phyloP scores from a whole-genome alignment of 2,329 filamentous ascomycete genomes.

The Aspergillus aculeatinus region DNA sequence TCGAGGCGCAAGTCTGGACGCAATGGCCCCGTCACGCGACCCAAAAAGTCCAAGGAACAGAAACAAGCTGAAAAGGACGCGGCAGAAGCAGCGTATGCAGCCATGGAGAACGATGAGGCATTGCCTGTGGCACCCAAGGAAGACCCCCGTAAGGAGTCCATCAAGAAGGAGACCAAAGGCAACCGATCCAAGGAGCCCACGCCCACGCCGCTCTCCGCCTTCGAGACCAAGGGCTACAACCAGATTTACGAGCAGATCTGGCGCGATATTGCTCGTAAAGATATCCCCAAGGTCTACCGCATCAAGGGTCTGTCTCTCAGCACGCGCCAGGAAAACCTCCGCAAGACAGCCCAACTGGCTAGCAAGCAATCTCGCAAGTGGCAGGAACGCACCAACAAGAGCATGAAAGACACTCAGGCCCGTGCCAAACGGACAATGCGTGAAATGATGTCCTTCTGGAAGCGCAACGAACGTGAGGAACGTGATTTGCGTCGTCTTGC shows the following conservation, averaged over 20 bases:
- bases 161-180: constrained; percentile 45
- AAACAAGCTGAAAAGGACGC: constrained; percentile 70
- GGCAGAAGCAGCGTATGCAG: constrained; percentile 84
- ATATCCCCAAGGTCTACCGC: constrained; percentile 88
- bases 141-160: constrained; percentile 47
- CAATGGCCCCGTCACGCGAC: constrained; percentile 56
- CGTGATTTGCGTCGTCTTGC: constrained; percentile 90
- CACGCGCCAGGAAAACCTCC: constrained; percentile 89
- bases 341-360: constrained; percentile 94
- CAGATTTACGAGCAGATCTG: constrained; percentile 98
- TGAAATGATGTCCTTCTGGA: constrained; percentile 99
- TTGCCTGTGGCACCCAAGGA: constrained; percentile 58
- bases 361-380: constrained; percentile 96
- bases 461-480: constrained; percentile 96
- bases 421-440: constrained; percentile 97
- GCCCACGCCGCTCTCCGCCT: constrained; percentile 59
- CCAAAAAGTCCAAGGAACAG: constrained; percentile 82
- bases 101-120: constrained; percentile 50
- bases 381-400: constrained; percentile 98
- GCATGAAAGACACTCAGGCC: constrained; percentile 94
- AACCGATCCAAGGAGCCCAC: constrained; percentile 44
- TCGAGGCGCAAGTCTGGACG: constrained; percentile 56
- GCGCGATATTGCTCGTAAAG: constrained; percentile 90
- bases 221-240: constrained; percentile 88
- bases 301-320: constrained; percentile 81